Percentiles rank a stretch among this genome's conserved stretches.
These are phyloP conservation scores for Colletotrichum sublineola DNA, from an alignment of 2,329 filamentous ascomycete genomes.

Conservation along the genomic window DNA sequence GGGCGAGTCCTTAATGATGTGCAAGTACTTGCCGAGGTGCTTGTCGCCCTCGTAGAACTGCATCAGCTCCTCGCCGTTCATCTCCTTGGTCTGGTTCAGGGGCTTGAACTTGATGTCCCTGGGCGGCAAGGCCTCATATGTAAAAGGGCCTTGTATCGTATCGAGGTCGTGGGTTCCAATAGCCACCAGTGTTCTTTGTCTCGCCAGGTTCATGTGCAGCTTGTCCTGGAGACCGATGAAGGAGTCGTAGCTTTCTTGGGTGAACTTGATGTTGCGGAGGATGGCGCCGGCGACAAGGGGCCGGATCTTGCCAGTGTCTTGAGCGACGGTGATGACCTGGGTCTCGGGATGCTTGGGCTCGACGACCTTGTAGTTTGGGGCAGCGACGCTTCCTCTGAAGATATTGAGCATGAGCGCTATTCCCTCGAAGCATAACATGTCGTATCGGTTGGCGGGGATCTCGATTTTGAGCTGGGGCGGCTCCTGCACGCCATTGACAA, in stretches of 20 bases:
- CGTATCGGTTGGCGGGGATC: slow-evolving; percentile 93
- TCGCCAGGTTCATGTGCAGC: slow-evolving; percentile 94
- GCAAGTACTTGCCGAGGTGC: slow-evolving; percentile 89
- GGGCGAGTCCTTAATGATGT: slow-evolving; percentile 93
- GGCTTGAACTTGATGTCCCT: slow-evolving; percentile 92
- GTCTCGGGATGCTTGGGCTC: slow-evolving; percentile 79
- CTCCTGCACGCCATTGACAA: slow-evolving; percentile 84
- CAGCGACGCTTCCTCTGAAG: slow-evolving; percentile 81
- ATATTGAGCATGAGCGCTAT: slow-evolving; percentile 96
- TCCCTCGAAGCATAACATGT: slow-evolving; percentile 98
- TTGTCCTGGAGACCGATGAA: slow-evolving; percentile 99
- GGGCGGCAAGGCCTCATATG: slow-evolving; percentile 93
- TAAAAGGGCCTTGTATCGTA: slow-evolving; percentile 93
- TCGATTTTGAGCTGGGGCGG: slow-evolving; percentile 97
- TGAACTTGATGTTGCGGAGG: slow-evolving; percentile 91
- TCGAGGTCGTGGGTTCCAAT: slow-evolving; percentile 98
- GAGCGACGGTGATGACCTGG: slow-evolving; percentile 83
- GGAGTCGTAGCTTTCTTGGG: slow-evolving; percentile 90
- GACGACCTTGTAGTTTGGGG: slow-evolving; percentile 84
- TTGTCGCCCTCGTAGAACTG: slow-evolving; percentile 95
- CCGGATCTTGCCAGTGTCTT: slow-evolving; percentile 81
- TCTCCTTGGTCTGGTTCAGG: slow-evolving; percentile 89
- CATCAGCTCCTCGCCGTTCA: slow-evolving; percentile 93
- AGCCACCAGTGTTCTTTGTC: slow-evolving; percentile 92
- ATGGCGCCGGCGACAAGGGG: slow-evolving; percentile 92